A percentile compares a stretch with the other conserved stretches of the same genome.
phyloP scores from a whole-genome alignment of 768 basidiomycete genomes.

The Agrocybe praecox region DNA sequence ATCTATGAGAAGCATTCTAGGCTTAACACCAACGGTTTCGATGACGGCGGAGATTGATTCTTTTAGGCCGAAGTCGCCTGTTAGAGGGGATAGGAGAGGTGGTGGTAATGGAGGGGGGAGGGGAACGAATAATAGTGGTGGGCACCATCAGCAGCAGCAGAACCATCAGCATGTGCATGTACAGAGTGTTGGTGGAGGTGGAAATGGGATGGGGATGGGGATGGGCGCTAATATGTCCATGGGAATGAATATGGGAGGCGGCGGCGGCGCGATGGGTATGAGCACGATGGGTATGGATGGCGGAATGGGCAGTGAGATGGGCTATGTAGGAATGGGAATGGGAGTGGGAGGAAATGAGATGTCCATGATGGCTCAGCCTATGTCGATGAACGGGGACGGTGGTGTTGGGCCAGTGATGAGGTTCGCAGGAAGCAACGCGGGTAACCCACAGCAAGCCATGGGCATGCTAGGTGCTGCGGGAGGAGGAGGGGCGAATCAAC shows the following conservation, averaged over 20 bases:
- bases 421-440: conserved; percentile 41
- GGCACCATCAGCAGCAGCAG: too few relatives aligned
- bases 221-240: too few relatives aligned
- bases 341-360: background rate
- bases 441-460: conserved; percentile 11
- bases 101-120: background rate
- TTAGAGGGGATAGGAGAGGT: conserved; percentile 7
- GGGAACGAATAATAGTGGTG: background rate
- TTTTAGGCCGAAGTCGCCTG: conserved; percentile 27
- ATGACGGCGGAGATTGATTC: conserved; percentile 27
- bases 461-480: conserved; percentile 1
- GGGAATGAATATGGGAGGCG: too few relatives aligned
- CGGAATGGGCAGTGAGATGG: background rate
- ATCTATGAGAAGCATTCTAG: conserved; percentile 41
- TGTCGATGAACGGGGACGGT: conserved; percentile 25
- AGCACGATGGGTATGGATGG: background rate
- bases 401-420: conserved; percentile 26
- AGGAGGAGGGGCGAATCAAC: conserved; percentile 15
- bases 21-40: conserved; percentile 24
- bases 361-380: conserved; percentile 4
- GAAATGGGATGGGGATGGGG: background rate
- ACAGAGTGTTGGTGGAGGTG: background rate
- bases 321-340: background rate
- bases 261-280: background rate
- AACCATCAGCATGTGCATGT: too few relatives aligned